A percentile compares a stretch with the other conserved stretches of the same genome.
These are phyloP conservation scores for Fusarium sp. DNA, from an alignment of 2,329 filamentous ascomycete genomes.

Conservation along the genomic window DNA sequence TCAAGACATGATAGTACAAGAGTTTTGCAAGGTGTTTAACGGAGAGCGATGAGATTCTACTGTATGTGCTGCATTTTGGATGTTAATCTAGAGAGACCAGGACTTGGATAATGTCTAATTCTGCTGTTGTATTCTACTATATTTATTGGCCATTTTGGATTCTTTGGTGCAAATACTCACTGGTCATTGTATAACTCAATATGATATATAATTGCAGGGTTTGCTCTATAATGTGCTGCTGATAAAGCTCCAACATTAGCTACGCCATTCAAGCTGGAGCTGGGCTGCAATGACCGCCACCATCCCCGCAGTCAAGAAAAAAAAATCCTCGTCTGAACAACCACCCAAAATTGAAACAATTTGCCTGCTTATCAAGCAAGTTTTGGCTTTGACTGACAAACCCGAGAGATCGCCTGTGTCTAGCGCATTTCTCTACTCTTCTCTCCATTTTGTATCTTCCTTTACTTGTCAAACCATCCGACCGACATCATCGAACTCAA, in stretches of 20 bases:
- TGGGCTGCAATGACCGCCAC: constrained; percentile 31
- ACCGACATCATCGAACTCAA: background rate
- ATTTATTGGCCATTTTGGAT: no score
- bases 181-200: no score
- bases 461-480: background rate
- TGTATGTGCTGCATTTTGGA: background rate
- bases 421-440: background rate
- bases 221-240: background rate
- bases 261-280: background rate
- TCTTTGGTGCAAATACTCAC: no score
- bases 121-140: background rate
- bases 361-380: constrained; percentile 45
- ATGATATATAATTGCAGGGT: background rate
- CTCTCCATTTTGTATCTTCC: background rate
- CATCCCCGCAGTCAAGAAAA: constrained; percentile 44
- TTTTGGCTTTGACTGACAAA: constrained; percentile 34
- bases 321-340: constrained; percentile 39
- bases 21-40: background rate
- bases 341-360: constrained; percentile 28
- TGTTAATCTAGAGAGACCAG: no score
- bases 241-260: background rate
- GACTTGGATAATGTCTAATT: no score
- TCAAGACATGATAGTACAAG: background rate
- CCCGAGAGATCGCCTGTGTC: constrained; percentile 1
- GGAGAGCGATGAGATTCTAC: background rate